Evolutionary conservation across 495 filamentous ascomycete genomes (phyloP).

Genomic region (Penicillium simplicissimum): DNA sequence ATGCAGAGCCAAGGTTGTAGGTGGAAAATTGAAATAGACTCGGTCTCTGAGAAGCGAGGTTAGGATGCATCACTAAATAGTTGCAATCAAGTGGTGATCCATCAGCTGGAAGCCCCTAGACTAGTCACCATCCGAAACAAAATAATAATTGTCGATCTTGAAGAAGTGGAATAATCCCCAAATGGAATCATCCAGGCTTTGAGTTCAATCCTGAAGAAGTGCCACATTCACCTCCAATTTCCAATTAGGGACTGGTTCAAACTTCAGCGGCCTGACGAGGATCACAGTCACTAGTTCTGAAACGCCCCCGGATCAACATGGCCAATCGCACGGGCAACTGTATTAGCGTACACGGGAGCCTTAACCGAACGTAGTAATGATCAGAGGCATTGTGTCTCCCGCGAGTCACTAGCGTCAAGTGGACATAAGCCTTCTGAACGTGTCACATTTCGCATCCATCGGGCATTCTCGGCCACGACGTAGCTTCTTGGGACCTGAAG

Average conservation of each 20-base stretch:
- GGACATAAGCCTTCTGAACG: not conserved
- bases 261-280: constrained; percentile 1
- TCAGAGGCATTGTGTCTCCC: not conserved
- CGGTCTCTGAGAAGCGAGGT: not conserved
- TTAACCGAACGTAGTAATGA: not conserved
- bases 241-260: too few relatives aligned
- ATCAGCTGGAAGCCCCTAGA: not conserved
- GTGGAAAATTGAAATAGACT: not conserved
- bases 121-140: not conserved
- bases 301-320: not conserved
- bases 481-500: not conserved
- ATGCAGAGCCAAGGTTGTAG: not conserved
- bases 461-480: not conserved
- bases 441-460: not conserved
- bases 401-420: not conserved
- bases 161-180: too few relatives aligned
- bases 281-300: not conserved
- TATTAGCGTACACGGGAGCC: not conserved
- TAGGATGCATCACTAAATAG: not conserved
- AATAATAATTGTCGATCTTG: not conserved
- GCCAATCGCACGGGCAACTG: not conserved
- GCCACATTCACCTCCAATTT: not conserved
- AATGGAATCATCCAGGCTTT: not conserved
- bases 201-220: not conserved
- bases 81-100: not conserved